Evolutionary conservation across 352 stramenopile genomes (phyloP), one percentile per base, ranked within the genome.

Genomic region (Detonula confervacea): DNA sequence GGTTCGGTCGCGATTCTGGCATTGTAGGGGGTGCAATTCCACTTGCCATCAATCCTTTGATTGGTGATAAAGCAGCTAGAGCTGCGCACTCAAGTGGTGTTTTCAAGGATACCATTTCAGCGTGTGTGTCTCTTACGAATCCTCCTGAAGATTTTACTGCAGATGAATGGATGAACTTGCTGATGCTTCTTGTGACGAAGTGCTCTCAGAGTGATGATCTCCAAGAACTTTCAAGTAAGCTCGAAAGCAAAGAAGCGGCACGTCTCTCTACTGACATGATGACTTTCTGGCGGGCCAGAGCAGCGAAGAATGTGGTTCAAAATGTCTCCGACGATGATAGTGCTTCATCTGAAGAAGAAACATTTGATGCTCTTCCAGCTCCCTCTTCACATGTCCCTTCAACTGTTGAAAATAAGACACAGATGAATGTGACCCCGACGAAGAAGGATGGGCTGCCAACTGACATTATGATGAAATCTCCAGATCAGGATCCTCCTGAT

Each of bases 201-300:
- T 95, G 90, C 65, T 83, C 87, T 8, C 87, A 87, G 24, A 92
- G 87, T 77, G 90, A 93, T 46, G 66, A 86, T 7, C 74, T 95
- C 14, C 83, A 89, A 79, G 83, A 88, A 57, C 56, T 93, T 47
- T 80, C 87, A 33, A 84, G 62, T 47, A 86, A 88, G 51, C 81
- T 93, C 52, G 90, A 95, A 83, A 85, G 73, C 46, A 86, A 89
- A 54, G 81, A 78, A 54, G 57, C 49, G 30, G 60, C 68, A 1
- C 69, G 39, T 35, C 75, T 83, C 18, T 75, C 75, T n/a, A 67
- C 59, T 47, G 60, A 81, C 12, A 61, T 84, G 39, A 72, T 71
- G 54, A 72, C 76, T 11, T 84, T 84, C 49, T 80, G 72, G 70
- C 73, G 72, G 52, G 52, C 37, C n/a, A 72, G 72, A 51, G 75